A percentile compares a stretch with the other conserved stretches of the same genome.
These are phyloP conservation scores for Myxozyma geophila DNA, from an alignment of 805 yeast species.

Conservation along the genomic window DNA sequence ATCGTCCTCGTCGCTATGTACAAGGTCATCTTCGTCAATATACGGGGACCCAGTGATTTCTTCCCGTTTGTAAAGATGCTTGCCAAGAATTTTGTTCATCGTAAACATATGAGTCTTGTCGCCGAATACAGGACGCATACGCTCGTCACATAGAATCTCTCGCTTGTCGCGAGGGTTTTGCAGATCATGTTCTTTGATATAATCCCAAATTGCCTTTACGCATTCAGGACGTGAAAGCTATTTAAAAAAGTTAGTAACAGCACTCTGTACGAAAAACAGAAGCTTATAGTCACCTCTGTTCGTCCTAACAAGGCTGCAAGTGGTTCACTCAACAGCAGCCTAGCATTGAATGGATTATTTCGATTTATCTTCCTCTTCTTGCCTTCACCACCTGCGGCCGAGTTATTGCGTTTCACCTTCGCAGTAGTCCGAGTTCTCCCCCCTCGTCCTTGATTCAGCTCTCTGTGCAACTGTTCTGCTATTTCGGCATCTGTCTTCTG, in stretches of 20 bases:
- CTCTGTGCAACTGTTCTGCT: slow-evolving; percentile 29
- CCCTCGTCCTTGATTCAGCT: slow-evolving; percentile 24
- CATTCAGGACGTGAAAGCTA: slow-evolving; percentile 67
- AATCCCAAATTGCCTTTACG: slow-evolving; percentile 70
- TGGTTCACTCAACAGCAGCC: slow-evolving; percentile 55
- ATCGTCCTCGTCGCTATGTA: slow-evolving; percentile 12
- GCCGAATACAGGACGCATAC: slow-evolving; percentile 62
- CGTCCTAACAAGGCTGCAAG: slow-evolving; percentile 57
- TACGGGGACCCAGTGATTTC: slow-evolving; percentile 19
- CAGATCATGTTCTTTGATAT: slow-evolving; percentile 63
- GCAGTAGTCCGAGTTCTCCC: slow-evolving; percentile 4
- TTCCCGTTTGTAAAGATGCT: slow-evolving; percentile 39
- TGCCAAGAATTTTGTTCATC: slow-evolving; percentile 41
- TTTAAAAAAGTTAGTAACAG: background rate
- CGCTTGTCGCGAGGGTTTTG: slow-evolving; percentile 72
- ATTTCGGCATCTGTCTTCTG: slow-evolving; percentile 24
- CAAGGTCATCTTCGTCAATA: slow-evolving; percentile 4
- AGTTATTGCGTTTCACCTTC: slow-evolving; percentile 29
- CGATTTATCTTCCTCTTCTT: slow-evolving; percentile 42
- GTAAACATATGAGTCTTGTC: slow-evolving; percentile 44
- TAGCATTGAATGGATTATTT: slow-evolving; percentile 46
- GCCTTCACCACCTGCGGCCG: slow-evolving; percentile 29
- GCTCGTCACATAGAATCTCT: slow-evolving; percentile 66
- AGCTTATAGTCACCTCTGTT: slow-evolving; percentile 39
- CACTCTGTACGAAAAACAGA: background rate